Base-by-base conservation (phyloP, 805 yeast genomes). In the Ogataea angusta region DNA sequence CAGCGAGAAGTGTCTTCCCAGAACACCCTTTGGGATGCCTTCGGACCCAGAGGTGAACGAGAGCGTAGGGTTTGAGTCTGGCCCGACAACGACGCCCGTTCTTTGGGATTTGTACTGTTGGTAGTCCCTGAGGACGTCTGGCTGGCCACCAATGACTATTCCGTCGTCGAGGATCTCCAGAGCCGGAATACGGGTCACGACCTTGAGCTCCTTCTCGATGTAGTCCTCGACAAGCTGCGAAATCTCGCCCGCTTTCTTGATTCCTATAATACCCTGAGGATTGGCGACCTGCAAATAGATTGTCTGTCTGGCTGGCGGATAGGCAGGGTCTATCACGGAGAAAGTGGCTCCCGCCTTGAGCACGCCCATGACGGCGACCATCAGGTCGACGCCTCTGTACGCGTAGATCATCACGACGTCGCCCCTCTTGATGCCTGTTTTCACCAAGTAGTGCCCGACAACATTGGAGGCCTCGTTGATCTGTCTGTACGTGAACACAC, bases 361-460 rank as follows among this genome's bases (percentile, higher is more conserved):
- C 15, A 89, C 96, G 64, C 98, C 99, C 85, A 93, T 82, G 13
- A 93, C 97, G 5, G 98, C 95, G 30, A 95, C 87, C 78, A 93
- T 87, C 47, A 93, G 71, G 60, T 93, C 99, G 6, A 93, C 99
- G 54, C 97, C 96, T 65, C 99, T 80, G 57, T 91, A 87, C 18
- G 99, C 96, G 60, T 93, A 93, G 52, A 95, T 90, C 95, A 90
- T 90, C 13, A 93, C 98, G 13, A 93, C 88, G 62, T 93, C 98
- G 42, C 98, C 99, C 56, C 85, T 73, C 49, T 77, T 70, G 54
- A 93, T 83, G 10, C 98, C 98, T 5, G 82, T 78, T 18, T 75
- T 67, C 43, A 86, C 81, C 54, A 93, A 73, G 57, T 87, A 85
- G 65, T 93, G 91, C 25, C 96, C 98, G 13, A 93, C 90, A 21